Evolutionary conservation across 495 filamentous ascomycete species (phyloP), one percentile per base, ranked within the genome.

Genomic region (Umbilicaria muhlenbergii): DNA sequence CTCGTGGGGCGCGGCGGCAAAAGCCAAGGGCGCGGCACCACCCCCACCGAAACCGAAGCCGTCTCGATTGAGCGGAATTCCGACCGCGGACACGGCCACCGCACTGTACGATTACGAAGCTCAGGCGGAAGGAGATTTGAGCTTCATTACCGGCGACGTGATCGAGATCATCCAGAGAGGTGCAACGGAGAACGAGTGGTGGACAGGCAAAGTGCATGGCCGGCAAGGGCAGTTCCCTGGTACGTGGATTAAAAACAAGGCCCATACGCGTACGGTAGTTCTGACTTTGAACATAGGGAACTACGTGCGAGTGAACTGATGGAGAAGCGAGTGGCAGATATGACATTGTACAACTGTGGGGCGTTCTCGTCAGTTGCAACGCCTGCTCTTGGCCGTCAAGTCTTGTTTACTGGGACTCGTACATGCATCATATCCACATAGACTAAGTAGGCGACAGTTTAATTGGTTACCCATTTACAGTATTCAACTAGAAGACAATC

Each of bases 71-170:
- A 74, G 64, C 56, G 79, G 47, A 21, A 59, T 58, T 5, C 42
- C 42, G 11, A 56, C 63, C 8, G 58, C 63, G 5, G 87, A 95
- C 61, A 87, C 74, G 5, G 86, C 77, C 21, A 86, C 78, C 11
- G 86, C 86, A 13, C 59, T 93, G 39, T 98, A 95, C 54, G 91
- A 96, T 57, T 99, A 94, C 56, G 84, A 94, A 48, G 91, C 91
- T 15, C 87, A 95, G 54, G 88, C 88, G 2, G 88, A 93, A 43
- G 86, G 87, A 1, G 91, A 99, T 58, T 68, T 99, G 42, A 92
- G 83, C 54, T 99, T 99, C 57, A 75, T 70, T 3, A 77, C 85
- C 0, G 92, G 91, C 3, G 92, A 99, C 46, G 64, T 83, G 21
- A 96, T 99, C 52, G 87, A 95, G 58, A 85, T 99, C 44, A 58